Base-by-base conservation (phyloP, 805 yeast genomes). In the Candida coleopterorum region DNA sequence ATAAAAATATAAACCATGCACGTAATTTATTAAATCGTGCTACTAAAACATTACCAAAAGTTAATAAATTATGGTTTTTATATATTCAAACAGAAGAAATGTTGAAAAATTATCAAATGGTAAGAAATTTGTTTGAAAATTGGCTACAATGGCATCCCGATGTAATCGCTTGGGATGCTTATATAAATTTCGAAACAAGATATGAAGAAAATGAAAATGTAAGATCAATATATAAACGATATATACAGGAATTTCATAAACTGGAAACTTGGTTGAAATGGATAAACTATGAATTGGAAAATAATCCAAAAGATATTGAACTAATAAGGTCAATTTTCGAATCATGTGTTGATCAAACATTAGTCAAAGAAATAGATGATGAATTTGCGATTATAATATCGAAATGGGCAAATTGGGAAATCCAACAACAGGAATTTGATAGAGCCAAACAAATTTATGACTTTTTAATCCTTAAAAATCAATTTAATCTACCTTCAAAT, bases 61-160 rank as follows among this genome's bases (percentile, higher is more conserved):
- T 82, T 4, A 89, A 83, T 48, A 89, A 89, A 54, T 60, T 90
- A 15, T 90, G 97, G 97, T 85, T 75, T 52, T 71, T 79, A 41
- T 88, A 86, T 50, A 79, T 85, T 6, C 79, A 82, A 31, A 73
- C 89, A 12, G 97, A 88, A 56, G 97, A 88, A 57, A 72, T 83
- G 0, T 59, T 87, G 18, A 79, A 78, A 26, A 78, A 86, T 50
- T 60, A 75, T 27, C 54, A 63, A 4, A 79, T 81, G 6, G 81
- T 81, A 2, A 60, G 95, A 34, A 56, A 60, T 10, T 67, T 90
- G 6, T 89, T 81, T 57, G 78, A 79, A 40, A 69, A 82, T 39
- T 90, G 98, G 98, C 62, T 84, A 34, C 62, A 66, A 18, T 84
- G 94, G 87, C 77, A 75, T 43, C 96, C 96, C 0, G 64, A 62